Base-by-base conservation (phyloP, 371 early-diverging fungal species). In the Actinomortierella ambigua region DNA sequence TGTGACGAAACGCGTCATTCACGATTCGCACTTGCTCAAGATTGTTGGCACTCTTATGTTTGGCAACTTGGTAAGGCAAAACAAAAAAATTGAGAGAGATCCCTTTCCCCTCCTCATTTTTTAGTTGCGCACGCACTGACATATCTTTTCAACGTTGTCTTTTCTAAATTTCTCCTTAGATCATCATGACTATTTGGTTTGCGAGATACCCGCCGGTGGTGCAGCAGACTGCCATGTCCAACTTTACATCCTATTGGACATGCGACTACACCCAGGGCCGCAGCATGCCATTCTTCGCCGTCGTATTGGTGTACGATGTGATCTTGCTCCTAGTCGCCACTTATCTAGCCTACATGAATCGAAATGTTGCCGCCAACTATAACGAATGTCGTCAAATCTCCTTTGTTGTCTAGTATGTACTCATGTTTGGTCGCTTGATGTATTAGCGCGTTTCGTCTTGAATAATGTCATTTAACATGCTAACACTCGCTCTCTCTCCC, bases 371-470 rank as follows among this genome's bases (percentile, higher is more conserved):
- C n/a, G 76, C 70, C 53, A 79, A 82, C 49, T 86, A 86, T 49
- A 84, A 83, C 48, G 86, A 86, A 55, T 83, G 84, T 41, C 79
- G 80, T n/a, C 86, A 84, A 49, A 86, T 86, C 58, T 85, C 84
- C 0, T 63, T 86, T 39, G 84, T 84, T 22, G 82, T 86, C 23
- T 86, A 86, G 86, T 85, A 82, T 82, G 84, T 81, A 6, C 13
- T 27, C 20, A 18, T 18, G 4, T 7, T 3, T 47, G 4, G 0
- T 27, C 39, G 27, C 0, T 18, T 1, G 18, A 4, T n/a, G 22
- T 7, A 17, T 39, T 7, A 48, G 7, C 26, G 43, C 0, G 18
- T 28, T 23, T 28, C 27, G n/a, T 24, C 9, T 9, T 28, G 20
- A n/a, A 15, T 49, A 8, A 28, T 24, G 40, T 2, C 0, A 22